phyloP scores from a whole-genome alignment of 73 alveolate species.

The Paramecium caudatum region DNA sequence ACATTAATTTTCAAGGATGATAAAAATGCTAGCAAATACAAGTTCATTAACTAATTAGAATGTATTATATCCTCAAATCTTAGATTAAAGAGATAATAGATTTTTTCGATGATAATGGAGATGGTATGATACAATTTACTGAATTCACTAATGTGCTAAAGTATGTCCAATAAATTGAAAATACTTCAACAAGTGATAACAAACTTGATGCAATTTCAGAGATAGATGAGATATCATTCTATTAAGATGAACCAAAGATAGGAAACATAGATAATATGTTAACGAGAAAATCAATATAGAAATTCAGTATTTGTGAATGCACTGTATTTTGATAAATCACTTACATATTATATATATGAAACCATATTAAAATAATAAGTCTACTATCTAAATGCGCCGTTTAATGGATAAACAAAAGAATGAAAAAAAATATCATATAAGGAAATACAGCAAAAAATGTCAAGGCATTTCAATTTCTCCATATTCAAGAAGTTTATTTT shows the following conservation, averaged over 20 bases:
- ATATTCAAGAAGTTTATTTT: constrained; percentile 62
- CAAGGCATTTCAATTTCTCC: constrained; percentile 50
- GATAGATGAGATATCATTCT: constrained; percentile 11
- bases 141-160: constrained; percentile 47
- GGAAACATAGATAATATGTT: not conserved
- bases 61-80: not conserved
- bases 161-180: constrained; percentile 28
- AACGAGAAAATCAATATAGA: not conserved
- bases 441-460: no score
- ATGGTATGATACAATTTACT: constrained; percentile 27
- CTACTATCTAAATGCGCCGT: no score
- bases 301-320: constrained; percentile 23
- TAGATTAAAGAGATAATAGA: constrained; percentile 41
- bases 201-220: not conserved
- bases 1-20: constrained; percentile 62
- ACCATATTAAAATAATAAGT: no score
- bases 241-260: not conserved
- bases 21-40: constrained; percentile 43
- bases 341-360: no score
- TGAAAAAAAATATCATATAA: no score
- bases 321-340: not conserved
- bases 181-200: not conserved
- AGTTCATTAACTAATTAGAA: not conserved
- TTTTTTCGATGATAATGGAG: constrained; percentile 64
- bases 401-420: no score